Evolutionary conservation across 306 rosid genomes (phyloP).

Genomic region (Prunus mume): DNA sequence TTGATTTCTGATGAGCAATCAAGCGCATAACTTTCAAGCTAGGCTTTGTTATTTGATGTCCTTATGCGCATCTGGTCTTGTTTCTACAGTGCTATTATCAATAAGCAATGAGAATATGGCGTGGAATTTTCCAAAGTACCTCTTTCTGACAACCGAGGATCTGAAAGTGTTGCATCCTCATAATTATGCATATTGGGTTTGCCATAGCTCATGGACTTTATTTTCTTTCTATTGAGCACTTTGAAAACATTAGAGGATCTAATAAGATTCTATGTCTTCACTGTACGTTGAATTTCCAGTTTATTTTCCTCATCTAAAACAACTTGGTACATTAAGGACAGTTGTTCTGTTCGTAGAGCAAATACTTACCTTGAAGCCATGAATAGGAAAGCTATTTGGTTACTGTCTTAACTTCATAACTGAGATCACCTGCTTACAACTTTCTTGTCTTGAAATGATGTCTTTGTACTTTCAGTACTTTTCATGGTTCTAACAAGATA

Average conservation of each 20-base stretch:
- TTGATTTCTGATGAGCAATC: constrained; percentile 21
- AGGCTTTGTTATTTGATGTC: constrained; percentile 14
- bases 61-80: constrained; percentile 12
- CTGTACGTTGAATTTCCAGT: constrained; percentile 10
- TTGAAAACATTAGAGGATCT: constrained; percentile 9
- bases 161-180: not conserved
- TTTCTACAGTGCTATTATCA: constrained; percentile 11
- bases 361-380: constrained; percentile 8
- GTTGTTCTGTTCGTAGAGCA: constrained; percentile 12
- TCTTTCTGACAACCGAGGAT: not conserved
- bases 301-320: constrained; percentile 14
- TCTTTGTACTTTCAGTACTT: not conserved
- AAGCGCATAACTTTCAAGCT: constrained; percentile 19
- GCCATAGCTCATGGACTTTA: not conserved
- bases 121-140: not conserved
- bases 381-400: not conserved
- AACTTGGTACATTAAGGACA: constrained; percentile 1
- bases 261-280: not conserved
- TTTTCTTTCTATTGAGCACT: not conserved
- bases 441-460: constrained; percentile 1
- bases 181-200: not conserved
- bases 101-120: not conserved
- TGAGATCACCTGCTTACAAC: not conserved
- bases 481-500: constrained; percentile 6
- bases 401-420: not conserved